phyloP scores from a whole-genome alignment of 176 grass and related monocot genomes.

The Oryza australiensis region DNA sequence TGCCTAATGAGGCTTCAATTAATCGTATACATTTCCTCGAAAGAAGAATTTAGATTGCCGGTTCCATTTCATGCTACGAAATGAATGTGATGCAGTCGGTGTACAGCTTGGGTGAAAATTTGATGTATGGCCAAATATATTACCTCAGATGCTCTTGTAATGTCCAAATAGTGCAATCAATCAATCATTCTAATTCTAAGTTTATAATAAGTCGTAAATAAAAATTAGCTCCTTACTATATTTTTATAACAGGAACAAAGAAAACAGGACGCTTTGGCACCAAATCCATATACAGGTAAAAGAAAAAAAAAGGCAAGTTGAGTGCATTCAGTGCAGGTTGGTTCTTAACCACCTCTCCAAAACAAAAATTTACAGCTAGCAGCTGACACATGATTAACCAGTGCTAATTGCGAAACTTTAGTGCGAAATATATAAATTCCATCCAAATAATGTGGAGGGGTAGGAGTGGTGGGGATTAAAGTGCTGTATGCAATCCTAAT shows the following conservation, averaged over 20 bases:
- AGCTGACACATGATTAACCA: neutral
- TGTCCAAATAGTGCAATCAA: neutral
- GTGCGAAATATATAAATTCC: neutral
- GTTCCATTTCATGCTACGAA: neutral
- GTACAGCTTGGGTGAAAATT: neutral
- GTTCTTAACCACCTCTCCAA: neutral
- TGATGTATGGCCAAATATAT: neutral
- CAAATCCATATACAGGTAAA: too few relatives aligned
- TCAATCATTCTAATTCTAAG: neutral
- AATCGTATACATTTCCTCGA: too few relatives aligned
- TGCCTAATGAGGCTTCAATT: too few relatives aligned
- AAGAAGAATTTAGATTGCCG: too few relatives aligned
- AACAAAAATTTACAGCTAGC: neutral
- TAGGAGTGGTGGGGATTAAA: neutral
- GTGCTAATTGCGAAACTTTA: neutral
- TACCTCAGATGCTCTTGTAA: too few relatives aligned
- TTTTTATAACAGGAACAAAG: neutral
- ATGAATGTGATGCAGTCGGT: neutral
- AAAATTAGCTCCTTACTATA: neutral
- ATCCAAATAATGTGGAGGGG: slow-evolving; percentile 4
- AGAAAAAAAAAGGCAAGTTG: neutral
- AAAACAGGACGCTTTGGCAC: too few relatives aligned
- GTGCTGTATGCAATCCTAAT: neutral
- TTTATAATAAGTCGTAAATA: neutral
- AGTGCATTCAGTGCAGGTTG: neutral